These are phyloP conservation scores for Ganoderma sinense DNA, from an alignment of 1,284 basidiomycete genomes.

Conservation along the genomic window DNA sequence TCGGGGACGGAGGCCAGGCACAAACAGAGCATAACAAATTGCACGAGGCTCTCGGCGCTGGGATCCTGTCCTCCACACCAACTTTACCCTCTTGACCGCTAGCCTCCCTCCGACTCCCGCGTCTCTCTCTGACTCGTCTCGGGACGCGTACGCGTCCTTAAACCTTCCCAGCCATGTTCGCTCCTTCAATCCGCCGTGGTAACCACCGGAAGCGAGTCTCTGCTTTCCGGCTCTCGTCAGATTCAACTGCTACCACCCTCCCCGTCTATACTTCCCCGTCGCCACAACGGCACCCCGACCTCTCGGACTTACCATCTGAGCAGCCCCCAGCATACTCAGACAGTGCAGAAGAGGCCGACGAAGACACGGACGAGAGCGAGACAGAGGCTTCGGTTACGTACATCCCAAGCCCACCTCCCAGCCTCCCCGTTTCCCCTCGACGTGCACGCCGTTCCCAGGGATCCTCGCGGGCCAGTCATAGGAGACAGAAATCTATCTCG, in stretches of 20 bases:
- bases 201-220: conserved; percentile 64
- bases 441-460: conserved; percentile 30
- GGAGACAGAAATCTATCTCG: conserved; percentile 22
- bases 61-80: not conserved
- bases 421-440: conserved; percentile 33
- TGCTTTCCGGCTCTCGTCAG: conserved; percentile 66
- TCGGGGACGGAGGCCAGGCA: not conserved
- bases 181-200: conserved; percentile 33
- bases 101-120: conserved; percentile 1
- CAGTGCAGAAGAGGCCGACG: conserved; percentile 78
- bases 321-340: conserved; percentile 78
- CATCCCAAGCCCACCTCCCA: conserved; percentile 32
- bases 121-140: conserved; percentile 14
- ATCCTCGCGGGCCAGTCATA: conserved; percentile 20
- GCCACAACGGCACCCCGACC: conserved; percentile 35
- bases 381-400: conserved; percentile 30
- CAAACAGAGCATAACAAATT: conserved; percentile 24
- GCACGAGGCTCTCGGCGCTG: conserved; percentile 3
- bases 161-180: conserved; percentile 22
- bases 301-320: conserved; percentile 53
- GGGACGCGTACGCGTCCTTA: conserved; percentile 25
- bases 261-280: conserved; percentile 67
- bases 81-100: not conserved
- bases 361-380: conserved; percentile 58
- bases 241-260: conserved; percentile 65